These are phyloP conservation scores for Populus hybrid DNA, from an alignment of 441 rosid species.

Conservation along the genomic window DNA sequence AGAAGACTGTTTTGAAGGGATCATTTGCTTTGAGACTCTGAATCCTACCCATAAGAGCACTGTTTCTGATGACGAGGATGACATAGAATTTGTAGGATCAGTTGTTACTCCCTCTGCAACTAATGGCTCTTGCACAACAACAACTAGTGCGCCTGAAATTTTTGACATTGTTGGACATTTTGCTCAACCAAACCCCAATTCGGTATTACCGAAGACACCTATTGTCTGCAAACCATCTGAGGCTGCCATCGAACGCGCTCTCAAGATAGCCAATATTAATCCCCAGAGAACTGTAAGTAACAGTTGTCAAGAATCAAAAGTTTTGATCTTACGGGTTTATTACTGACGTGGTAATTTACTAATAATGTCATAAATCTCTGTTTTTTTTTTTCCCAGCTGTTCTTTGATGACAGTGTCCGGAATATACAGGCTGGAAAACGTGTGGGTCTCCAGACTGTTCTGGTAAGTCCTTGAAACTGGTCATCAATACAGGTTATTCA, in stretches of 20 bases:
- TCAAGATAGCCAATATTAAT: conserved; percentile 66
- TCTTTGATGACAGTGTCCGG: conserved; percentile 92
- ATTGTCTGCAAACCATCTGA: conserved; percentile 86
- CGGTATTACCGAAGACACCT: conserved; percentile 63
- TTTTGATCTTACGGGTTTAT: neutral
- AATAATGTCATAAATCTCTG: neutral
- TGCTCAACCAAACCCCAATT: conserved; percentile 34
- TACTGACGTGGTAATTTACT: neutral
- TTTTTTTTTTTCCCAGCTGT: conserved; percentile 46
- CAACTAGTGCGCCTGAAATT: conserved; percentile 23
- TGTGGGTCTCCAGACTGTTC: conserved; percentile 80
- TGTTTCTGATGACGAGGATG: conserved; percentile 45
- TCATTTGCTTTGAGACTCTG: conserved; percentile 87
- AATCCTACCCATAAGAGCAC: conserved; percentile 46
- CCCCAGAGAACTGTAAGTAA: conserved; percentile 75
- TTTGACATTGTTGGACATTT: conserved; percentile 60
- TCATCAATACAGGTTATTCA: neutral
- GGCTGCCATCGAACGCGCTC: conserved; percentile 63
- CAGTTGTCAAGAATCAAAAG: neutral
- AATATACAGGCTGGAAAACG: conserved; percentile 87
- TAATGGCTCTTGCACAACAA: neutral
- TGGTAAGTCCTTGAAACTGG: conserved; percentile 43
- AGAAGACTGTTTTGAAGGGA: conserved; percentile 91
- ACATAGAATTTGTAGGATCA: conserved; percentile 40
- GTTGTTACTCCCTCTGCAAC: neutral